Percentiles rank a stretch among this genome's conserved stretches.
Evolutionary conservation across 2,329 filamentous ascomycete genomes (phyloP).

Genomic region (Teratosphaeria gauchensis): DNA sequence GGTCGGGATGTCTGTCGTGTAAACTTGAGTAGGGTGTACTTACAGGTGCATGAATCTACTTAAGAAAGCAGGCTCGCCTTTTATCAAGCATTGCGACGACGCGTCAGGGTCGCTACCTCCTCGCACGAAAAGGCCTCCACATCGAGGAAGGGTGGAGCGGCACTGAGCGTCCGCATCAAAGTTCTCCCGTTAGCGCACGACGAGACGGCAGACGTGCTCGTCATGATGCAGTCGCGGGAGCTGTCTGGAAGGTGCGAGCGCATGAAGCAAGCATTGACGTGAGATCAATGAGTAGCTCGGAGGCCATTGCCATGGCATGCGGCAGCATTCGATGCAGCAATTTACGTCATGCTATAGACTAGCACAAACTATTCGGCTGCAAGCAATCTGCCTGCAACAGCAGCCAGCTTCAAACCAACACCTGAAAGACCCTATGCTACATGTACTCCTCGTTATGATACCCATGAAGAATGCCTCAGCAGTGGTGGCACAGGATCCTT

Average conservation of each 20-base stretch:
- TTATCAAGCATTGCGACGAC: not conserved
- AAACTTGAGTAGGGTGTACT: not conserved
- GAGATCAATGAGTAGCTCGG: no score
- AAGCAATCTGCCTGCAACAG: no score
- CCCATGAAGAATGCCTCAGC: no score
- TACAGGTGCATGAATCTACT: not conserved
- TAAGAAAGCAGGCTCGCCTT: not conserved
- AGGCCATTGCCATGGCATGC: not conserved
- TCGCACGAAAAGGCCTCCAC: not conserved
- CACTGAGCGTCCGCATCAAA: not conserved
- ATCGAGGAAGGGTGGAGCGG: not conserved
- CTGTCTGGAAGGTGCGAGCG: not conserved
- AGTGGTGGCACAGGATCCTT: no score
- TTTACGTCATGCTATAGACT: no score
- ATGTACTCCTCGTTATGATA: no score
- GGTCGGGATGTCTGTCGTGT: not conserved
- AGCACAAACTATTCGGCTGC: no score
- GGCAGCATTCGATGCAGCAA: no score
- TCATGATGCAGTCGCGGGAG: not conserved
- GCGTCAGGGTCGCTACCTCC: not conserved
- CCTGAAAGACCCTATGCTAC: no score
- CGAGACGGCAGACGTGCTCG: not conserved
- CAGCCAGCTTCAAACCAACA: no score
- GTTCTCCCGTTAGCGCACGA: not conserved
- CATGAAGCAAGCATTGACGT: not conserved